Evolutionary conservation across 2,329 filamentous ascomycete species (phyloP).

Genomic region (Arthrobotrys sphaeroides): DNA sequence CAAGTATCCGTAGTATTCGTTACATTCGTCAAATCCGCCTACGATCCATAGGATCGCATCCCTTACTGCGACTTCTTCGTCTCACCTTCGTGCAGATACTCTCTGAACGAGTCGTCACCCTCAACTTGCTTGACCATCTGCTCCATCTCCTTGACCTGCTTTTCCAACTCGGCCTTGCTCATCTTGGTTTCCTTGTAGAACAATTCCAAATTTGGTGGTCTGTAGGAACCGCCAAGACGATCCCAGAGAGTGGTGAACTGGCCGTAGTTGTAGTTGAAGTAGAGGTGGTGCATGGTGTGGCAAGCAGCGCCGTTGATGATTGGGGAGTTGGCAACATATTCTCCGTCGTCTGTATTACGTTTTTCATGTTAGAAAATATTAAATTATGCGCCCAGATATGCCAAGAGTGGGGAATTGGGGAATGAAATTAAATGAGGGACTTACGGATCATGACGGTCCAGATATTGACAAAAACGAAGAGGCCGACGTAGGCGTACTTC

Average conservation of each 20-base stretch:
- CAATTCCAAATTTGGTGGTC: constrained; percentile 83
- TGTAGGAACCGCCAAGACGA: constrained; percentile 84
- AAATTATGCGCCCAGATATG: constrained; percentile 1
- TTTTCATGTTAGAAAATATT: constrained; percentile 2
- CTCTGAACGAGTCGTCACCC: constrained; percentile 58
- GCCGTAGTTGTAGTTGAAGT: constrained; percentile 91
- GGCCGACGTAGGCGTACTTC: constrained; percentile 83
- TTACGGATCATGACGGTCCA: constrained; percentile 89
- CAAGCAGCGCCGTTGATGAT: constrained; percentile 93
- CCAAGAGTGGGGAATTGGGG: background rate
- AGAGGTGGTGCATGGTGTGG: constrained; percentile 89
- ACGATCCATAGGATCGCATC: background rate
- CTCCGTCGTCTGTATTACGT: constrained; percentile 78
- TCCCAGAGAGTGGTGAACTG: constrained; percentile 96
- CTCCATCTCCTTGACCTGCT: constrained; percentile 80
- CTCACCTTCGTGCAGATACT: constrained; percentile 46
- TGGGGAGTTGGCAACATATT: constrained; percentile 90
- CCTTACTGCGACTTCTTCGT: constrained; percentile 40
- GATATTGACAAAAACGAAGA: constrained; percentile 93
- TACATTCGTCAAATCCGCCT: constrained; percentile 16
- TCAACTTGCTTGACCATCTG: constrained; percentile 78
- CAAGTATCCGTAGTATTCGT: background rate
- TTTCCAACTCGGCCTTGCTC: constrained; percentile 79
- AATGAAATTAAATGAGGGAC: constrained; percentile 38
- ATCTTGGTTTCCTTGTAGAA: constrained; percentile 88